phyloP scores from a whole-genome alignment of 2,329 filamentous ascomycete species.

The Pseudovirgaria hyperparasitica region DNA sequence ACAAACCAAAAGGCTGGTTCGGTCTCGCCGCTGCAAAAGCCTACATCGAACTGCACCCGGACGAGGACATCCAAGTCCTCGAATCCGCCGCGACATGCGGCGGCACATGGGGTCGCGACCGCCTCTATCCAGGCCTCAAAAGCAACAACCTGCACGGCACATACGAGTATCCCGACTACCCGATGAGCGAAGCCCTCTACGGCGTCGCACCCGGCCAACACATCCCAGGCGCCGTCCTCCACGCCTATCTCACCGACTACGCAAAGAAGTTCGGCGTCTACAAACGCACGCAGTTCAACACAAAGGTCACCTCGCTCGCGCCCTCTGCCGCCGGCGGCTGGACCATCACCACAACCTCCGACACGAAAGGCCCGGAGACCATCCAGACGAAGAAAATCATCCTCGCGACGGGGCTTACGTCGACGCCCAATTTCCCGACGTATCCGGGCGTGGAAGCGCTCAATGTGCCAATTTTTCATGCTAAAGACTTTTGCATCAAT shows the following conservation, averaged over 20 bases:
- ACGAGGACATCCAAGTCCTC: conserved; percentile 27
- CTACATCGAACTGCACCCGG: conserved; percentile 28
- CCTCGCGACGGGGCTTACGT: conserved; percentile 49
- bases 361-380: conserved; percentile 1
- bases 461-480: conserved; percentile 43
- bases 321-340: conserved; percentile 19
- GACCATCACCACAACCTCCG: conserved; percentile 7
- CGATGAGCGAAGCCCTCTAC: conserved; percentile 16
- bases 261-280: conserved; percentile 33
- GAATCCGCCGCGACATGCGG: conserved; percentile 29
- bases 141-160: conserved; percentile 32
- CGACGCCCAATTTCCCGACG: conserved; percentile 40
- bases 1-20: conserved; percentile 8
- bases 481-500: conserved; percentile 37
- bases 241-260: conserved; percentile 41
- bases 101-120: conserved; percentile 30
- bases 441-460: conserved; percentile 40
- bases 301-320: conserved; percentile 37
- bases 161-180: conserved; percentile 27
- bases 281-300: conserved; percentile 36
- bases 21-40: conserved; percentile 35
- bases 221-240: conserved; percentile 45
- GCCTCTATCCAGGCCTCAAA: conserved; percentile 30
- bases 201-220: conserved; percentile 38
- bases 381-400: conserved; percentile 38